phyloP scores from a whole-genome alignment of 352 stramenopile genomes.

The Aphanomyces stellatus region DNA sequence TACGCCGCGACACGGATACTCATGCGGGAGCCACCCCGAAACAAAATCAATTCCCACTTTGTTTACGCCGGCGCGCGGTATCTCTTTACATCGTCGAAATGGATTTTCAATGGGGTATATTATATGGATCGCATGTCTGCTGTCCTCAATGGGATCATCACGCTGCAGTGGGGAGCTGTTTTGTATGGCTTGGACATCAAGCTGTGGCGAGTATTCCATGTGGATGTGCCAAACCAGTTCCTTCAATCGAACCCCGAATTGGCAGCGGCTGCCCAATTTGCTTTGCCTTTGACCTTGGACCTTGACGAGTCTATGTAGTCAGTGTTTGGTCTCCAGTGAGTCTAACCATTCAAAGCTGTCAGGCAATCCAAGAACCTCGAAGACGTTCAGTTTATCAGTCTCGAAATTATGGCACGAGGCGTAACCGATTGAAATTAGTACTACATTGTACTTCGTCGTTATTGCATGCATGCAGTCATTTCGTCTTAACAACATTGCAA shows the following conservation, averaged over 20 bases:
- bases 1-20: background rate
- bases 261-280: too few relatives aligned
- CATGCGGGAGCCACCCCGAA: background rate
- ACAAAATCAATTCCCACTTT: background rate
- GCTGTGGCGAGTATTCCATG: background rate
- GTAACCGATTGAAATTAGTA: too few relatives aligned
- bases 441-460: too few relatives aligned
- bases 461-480: too few relatives aligned
- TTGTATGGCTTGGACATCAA: background rate
- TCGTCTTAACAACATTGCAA: too few relatives aligned
- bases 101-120: background rate
- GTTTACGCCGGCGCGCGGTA: background rate
- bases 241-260: background rate
- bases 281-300: too few relatives aligned
- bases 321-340: too few relatives aligned
- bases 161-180: background rate
- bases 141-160: background rate
- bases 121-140: background rate
- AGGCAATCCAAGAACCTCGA: too few relatives aligned
- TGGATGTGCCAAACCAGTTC: background rate
- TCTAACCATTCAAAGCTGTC: too few relatives aligned
- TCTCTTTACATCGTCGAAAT: background rate
- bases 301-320: too few relatives aligned
- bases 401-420: too few relatives aligned
- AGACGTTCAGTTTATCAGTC: too few relatives aligned